A percentile compares a stretch with the other conserved stretches of the same genome.
These are phyloP conservation scores for Pichia occidentalis DNA, from an alignment of 805 yeast genomes.

Conservation along the genomic window DNA sequence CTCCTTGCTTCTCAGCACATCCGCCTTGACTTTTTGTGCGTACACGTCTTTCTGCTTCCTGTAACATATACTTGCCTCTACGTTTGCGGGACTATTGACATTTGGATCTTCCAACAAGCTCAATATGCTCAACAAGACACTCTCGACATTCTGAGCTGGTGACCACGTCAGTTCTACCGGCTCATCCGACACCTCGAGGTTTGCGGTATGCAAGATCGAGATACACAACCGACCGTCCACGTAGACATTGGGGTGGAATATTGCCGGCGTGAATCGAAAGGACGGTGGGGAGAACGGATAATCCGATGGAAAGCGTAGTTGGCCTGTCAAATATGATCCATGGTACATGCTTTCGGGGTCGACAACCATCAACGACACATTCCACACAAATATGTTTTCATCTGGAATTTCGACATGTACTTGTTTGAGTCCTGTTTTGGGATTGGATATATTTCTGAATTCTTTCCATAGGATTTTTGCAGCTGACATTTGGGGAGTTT, in stretches of 20 bases:
- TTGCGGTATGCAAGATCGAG: constrained; percentile 86
- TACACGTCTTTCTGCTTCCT: constrained; percentile 77
- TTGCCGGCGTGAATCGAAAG: constrained; percentile 89
- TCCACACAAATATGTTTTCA: constrained; percentile 61
- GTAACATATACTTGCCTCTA: constrained; percentile 94
- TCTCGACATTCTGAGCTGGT: constrained; percentile 88
- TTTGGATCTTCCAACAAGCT: constrained; percentile 93
- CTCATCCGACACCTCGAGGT: constrained; percentile 82
- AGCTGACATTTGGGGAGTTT: constrained; percentile 34
- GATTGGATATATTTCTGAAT: constrained; percentile 88
- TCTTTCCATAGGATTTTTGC: constrained; percentile 81
- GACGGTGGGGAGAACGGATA: constrained; percentile 92
- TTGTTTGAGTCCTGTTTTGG: constrained; percentile 54
- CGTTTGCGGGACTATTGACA: constrained; percentile 89
- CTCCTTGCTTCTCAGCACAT: constrained; percentile 73
- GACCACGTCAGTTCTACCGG: constrained; percentile 95
- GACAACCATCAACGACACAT: constrained; percentile 86
- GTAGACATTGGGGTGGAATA: constrained; percentile 94
- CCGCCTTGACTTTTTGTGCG: constrained; percentile 67
- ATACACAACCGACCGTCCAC: constrained; percentile 92
- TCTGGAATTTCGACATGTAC: constrained; percentile 36
- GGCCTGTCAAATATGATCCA: constrained; percentile 93
- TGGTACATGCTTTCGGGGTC: constrained; percentile 86
- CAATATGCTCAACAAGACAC: constrained; percentile 85
- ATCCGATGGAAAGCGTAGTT: constrained; percentile 85